These are phyloP conservation scores for Phaeophleospora eucalypticola DNA, from an alignment of 2,329 filamentous ascomycete species.

Conservation along the genomic window DNA sequence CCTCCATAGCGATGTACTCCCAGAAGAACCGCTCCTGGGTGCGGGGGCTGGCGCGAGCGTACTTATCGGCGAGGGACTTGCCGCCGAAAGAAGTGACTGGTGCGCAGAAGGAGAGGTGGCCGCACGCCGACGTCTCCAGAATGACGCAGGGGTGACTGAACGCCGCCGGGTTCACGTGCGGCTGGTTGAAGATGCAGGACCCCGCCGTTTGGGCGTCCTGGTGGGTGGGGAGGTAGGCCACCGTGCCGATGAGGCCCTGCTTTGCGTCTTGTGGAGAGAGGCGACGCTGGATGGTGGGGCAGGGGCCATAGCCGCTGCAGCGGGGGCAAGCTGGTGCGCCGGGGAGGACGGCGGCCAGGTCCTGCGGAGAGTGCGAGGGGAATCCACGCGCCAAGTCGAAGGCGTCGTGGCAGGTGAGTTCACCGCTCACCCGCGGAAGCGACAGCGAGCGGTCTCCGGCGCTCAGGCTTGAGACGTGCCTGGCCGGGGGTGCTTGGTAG, in stretches of 20 bases:
- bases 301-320: not conserved
- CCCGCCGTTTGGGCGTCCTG: not conserved
- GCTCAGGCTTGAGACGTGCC: no score
- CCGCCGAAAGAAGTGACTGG: slow-evolving; percentile 5
- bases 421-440: no score
- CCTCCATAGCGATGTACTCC: not conserved
- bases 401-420: not conserved
- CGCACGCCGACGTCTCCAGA: not conserved
- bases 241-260: not conserved
- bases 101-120: slow-evolving; percentile 3
- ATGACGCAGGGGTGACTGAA: slow-evolving; percentile 1
- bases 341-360: not conserved
- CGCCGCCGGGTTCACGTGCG: not conserved
- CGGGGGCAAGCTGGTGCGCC: not conserved
- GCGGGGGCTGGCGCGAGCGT: not conserved
- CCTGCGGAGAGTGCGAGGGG: not conserved
- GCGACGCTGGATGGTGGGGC: not conserved
- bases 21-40: not conserved
- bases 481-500: no score
- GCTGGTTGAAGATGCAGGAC: slow-evolving; percentile 1
- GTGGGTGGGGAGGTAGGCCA: not conserved
- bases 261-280: not conserved
- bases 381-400: not conserved
- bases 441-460: no score
- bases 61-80: not conserved